Evolutionary conservation across 2,329 filamentous ascomycete genomes (phyloP).

Genomic region (Trichoderma brevicompactum): DNA sequence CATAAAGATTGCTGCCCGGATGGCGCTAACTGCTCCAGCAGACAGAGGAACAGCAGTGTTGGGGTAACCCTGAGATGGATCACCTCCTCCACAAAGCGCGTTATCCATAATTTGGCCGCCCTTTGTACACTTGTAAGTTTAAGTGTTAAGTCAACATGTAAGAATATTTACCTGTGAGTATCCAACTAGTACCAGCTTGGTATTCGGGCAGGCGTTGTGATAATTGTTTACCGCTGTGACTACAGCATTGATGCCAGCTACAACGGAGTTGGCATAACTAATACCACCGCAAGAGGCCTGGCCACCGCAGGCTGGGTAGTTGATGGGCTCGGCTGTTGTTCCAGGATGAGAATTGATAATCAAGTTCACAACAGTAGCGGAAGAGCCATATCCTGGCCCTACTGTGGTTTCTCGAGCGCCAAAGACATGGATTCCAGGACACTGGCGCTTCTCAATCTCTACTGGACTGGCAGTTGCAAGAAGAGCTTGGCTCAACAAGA

Average conservation of each 20-base stretch:
- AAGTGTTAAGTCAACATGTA: too few species aligned
- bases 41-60: slow-evolving; percentile 50
- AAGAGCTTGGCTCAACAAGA: slow-evolving; percentile 24
- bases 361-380: slow-evolving; percentile 54
- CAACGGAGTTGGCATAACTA: slow-evolving; percentile 59
- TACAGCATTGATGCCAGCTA: slow-evolving; percentile 24
- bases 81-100: slow-evolving; percentile 64
- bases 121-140: slow-evolving; percentile 31
- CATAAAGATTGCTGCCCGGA: slow-evolving; percentile 69
- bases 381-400: slow-evolving; percentile 56
- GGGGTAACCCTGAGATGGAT: slow-evolving; percentile 50
- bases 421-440: slow-evolving; percentile 47
- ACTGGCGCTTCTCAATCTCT: slow-evolving; percentile 24
- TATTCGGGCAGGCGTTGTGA: slow-evolving; percentile 59
- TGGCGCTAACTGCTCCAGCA: slow-evolving; percentile 54
- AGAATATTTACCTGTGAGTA: slow-evolving; percentile 59
- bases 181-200: slow-evolving; percentile 63
- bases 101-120: slow-evolving; percentile 68
- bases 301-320: slow-evolving; percentile 67
- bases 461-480: slow-evolving; percentile 10
- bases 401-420: slow-evolving; percentile 56
- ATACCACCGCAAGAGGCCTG: slow-evolving; percentile 61
- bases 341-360: slow-evolving; percentile 54
- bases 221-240: slow-evolving; percentile 57
- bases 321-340: slow-evolving; percentile 58